Evolutionary conservation across 306 rosid genomes (phyloP).

Genomic region (Ceratonia siliqua): DNA sequence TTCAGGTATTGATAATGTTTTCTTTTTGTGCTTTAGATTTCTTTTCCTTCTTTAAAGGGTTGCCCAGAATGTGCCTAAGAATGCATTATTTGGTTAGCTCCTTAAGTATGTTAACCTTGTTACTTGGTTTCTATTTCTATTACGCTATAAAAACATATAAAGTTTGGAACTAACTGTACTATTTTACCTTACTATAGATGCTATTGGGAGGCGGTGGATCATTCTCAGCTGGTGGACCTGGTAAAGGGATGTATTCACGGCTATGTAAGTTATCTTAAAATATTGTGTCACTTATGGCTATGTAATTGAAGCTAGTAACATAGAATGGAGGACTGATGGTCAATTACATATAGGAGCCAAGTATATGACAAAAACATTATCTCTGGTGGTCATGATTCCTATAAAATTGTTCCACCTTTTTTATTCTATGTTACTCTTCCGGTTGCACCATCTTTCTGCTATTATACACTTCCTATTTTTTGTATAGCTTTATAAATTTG

Average conservation of each 20-base stretch:
- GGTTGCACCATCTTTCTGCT: background rate
- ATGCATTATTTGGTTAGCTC: conserved; percentile 21
- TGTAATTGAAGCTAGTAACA: conserved; percentile 23
- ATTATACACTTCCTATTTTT: conserved; percentile 6
- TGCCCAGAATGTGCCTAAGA: conserved; percentile 7
- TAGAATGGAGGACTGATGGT: conserved; percentile 5
- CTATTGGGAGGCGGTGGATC: conserved; percentile 89
- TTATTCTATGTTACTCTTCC: background rate
- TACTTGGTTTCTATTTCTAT: background rate
- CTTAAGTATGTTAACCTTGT: conserved; percentile 18
- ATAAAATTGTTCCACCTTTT: background rate
- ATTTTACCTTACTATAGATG: conserved; percentile 50
- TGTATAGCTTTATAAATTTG: background rate
- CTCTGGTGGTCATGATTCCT: conserved; percentile 15
- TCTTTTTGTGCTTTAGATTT: conserved; percentile 20
- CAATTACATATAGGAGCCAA: background rate
- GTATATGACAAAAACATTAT: background rate
- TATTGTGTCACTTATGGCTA: conserved; percentile 7
- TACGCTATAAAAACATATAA: background rate
- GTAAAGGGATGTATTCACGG: conserved; percentile 91
- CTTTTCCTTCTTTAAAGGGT: conserved; percentile 14
- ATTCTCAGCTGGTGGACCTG: conserved; percentile 89
- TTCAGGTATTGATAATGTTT: conserved; percentile 62
- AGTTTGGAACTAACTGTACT: conserved; percentile 28
- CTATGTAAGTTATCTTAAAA: conserved; percentile 62